Base-by-base conservation (phyloP, 768 basidiomycete species). In the Panaeolus cyanescens region DNA sequence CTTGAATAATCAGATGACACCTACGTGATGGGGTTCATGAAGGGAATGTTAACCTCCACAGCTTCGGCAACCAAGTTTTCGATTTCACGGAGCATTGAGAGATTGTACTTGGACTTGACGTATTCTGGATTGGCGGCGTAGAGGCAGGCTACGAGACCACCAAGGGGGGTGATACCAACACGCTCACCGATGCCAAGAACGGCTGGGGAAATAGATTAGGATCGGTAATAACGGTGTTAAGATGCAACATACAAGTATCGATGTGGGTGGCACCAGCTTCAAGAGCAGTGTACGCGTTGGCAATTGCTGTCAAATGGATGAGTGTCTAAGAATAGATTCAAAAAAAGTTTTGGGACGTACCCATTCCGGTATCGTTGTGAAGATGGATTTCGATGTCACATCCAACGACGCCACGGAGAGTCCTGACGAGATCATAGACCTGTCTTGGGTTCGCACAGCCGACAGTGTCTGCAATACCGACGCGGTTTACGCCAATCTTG, bases 241-340 rank as follows among this genome's bases (percentile, higher is more conserved):
- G 32, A n/a, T 6, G 31, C 25, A 39, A 76, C 89, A 56, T 70
- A 90, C 90, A 99, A 19, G 97, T 99, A 75, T 99, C 97, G 70
- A 99, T 95, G 76, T 99, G 97, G 33, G 97, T 99, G 33, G 96
- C 97, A 70, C 96, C 97, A 56, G 97, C 97, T 77, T 99, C 97
- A 40, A 99, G 89, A 28, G 97, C 97, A 56, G 92, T 93, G 78
- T 97, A 99, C 32, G 97, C 96, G 73, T 99, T 99, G 66, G 97
- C 96, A 70, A 99, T 97, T 62, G 97, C 95, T 64, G 36, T 58
- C 59, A 56, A 45, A 54, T 45, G 42, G 40, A 32, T 54, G 22
- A 54, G 32, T 33, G 20, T 8, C 15, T 32, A 58, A 30, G 37
- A 39, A 58, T 53, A 58, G 28, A 55, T n/a, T n/a, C n/a, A 61